phyloP scores from a whole-genome alignment of 2,329 filamentous ascomycete genomes.

The Neocatenulostroma microsporum region DNA sequence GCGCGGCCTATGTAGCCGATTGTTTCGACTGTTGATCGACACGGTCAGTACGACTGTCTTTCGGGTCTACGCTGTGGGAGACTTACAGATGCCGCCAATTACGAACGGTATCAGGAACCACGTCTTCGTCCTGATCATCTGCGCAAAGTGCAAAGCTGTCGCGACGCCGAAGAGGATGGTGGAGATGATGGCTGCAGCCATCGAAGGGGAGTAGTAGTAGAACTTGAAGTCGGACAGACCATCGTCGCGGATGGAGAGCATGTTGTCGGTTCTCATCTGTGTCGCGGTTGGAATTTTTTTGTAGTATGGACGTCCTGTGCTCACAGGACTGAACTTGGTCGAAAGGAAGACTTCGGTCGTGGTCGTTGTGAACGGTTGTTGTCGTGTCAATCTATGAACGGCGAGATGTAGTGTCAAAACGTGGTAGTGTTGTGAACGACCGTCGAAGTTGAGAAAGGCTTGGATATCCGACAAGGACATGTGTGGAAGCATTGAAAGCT shows the following conservation, averaged over 20 bases:
- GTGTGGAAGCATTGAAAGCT: no score
- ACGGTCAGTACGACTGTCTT: not conserved
- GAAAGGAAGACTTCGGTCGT: no score
- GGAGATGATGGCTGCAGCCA: slow-evolving; percentile 26
- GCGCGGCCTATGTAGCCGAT: slow-evolving; percentile 48
- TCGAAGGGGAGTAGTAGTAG: slow-evolving; percentile 21
- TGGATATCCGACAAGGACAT: no score
- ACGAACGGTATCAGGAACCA: slow-evolving; percentile 48
- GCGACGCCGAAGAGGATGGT: slow-evolving; percentile 22
- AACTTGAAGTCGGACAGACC: slow-evolving; percentile 13
- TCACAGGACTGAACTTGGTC: no score
- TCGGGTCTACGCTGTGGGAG: not conserved
- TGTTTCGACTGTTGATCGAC: slow-evolving; percentile 37
- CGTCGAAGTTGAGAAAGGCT: no score
- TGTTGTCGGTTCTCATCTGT: no score
- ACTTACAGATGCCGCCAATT: slow-evolving; percentile 46
- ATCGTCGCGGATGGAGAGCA: slow-evolving; percentile 8
- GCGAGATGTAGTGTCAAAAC: no score
- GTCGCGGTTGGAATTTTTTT: no score
- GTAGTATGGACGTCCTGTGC: no score
- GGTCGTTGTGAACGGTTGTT: no score
- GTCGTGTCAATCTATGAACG: no score
- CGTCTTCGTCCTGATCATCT: slow-evolving; percentile 33
- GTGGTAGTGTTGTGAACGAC: no score
- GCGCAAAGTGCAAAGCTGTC: slow-evolving; percentile 31